These are phyloP conservation scores for Davidsoniella neocaledoniae DNA, from an alignment of 2,329 filamentous ascomycete species.

Conservation along the genomic window DNA sequence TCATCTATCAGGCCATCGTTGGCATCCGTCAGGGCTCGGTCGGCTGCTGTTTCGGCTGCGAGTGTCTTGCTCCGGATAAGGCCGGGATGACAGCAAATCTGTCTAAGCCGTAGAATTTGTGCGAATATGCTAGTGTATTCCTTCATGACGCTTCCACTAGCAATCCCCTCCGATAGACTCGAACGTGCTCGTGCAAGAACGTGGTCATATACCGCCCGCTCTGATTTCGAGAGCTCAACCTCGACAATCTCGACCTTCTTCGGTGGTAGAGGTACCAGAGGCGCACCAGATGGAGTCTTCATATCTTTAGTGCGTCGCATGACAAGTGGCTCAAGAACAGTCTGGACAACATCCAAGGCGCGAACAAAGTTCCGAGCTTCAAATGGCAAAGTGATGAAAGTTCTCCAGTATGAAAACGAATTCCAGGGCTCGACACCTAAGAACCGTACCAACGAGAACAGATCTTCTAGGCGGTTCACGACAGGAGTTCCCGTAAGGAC, in stretches of 20 bases:
- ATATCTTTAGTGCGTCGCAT: conserved; percentile 93
- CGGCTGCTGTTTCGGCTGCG: conserved; percentile 76
- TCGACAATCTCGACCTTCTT: conserved; percentile 74
- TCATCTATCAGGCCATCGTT: conserved; percentile 76
- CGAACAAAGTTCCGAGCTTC: conserved; percentile 89
- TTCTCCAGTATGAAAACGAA: conserved; percentile 98
- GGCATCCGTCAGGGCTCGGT: conserved; percentile 59
- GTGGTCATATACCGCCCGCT: conserved; percentile 83
- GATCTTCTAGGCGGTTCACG: conserved; percentile 84
- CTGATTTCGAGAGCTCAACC: conserved; percentile 67
- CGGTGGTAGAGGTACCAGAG: conserved; percentile 63
- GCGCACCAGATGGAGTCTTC: conserved; percentile 71
- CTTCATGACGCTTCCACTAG: conserved; percentile 84
- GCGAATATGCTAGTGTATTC: conserved; percentile 96
- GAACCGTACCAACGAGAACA: conserved; percentile 87
- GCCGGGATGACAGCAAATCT: conserved; percentile 85
- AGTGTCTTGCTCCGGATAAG: conserved; percentile 73
- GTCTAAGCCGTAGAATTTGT: conserved; percentile 80
- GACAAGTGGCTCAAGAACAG: conserved; percentile 87
- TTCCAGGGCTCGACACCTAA: conserved; percentile 93
- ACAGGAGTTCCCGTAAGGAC: conserved; percentile 89
- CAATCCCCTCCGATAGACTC: conserved; percentile 71
- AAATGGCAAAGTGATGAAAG: conserved; percentile 94
- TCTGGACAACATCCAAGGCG: conserved; percentile 91
- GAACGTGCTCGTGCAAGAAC: conserved; percentile 71